Evolutionary conservation across 2,329 filamentous ascomycete species (phyloP).

Genomic region (Aspergillus awamori): DNA sequence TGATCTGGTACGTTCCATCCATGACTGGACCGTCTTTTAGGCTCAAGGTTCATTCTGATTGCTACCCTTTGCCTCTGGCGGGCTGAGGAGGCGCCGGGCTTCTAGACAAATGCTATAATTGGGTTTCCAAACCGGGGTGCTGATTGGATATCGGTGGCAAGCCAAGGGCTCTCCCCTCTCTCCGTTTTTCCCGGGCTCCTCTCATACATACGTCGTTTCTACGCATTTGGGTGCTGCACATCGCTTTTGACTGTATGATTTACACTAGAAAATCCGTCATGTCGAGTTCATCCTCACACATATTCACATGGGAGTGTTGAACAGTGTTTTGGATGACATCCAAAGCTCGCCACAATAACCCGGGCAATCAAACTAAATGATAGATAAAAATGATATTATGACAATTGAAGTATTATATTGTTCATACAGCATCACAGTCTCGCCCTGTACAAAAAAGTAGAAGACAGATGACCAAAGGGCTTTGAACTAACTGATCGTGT

Average conservation of each 20-base stretch:
- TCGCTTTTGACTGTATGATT: no score
- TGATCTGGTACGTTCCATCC: neutral
- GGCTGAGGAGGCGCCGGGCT: neutral
- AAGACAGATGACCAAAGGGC: neutral
- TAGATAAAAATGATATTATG: conserved; percentile 3
- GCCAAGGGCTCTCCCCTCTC: neutral
- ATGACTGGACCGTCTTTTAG: neutral
- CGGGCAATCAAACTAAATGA: neutral
- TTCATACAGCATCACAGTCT: conserved; percentile 3
- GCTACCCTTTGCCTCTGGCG: neutral
- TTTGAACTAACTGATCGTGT: neutral
- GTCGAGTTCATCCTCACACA: no score
- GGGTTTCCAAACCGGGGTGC: no score
- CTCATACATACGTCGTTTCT: neutral
- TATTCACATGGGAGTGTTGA: neutral
- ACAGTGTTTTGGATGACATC: neutral
- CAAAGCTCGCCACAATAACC: neutral
- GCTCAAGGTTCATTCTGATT: neutral
- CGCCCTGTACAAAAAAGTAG: neutral
- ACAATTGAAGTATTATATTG: conserved; percentile 3
- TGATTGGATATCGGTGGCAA: neutral
- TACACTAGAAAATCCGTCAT: no score
- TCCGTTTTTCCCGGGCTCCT: neutral
- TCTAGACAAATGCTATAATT: neutral
- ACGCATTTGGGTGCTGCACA: neutral